A percentile compares a stretch with the other conserved stretches of the same genome.
Evolutionary conservation across 148 eudicot genomes (phyloP).

Genomic region (Cornus kousa): DNA sequence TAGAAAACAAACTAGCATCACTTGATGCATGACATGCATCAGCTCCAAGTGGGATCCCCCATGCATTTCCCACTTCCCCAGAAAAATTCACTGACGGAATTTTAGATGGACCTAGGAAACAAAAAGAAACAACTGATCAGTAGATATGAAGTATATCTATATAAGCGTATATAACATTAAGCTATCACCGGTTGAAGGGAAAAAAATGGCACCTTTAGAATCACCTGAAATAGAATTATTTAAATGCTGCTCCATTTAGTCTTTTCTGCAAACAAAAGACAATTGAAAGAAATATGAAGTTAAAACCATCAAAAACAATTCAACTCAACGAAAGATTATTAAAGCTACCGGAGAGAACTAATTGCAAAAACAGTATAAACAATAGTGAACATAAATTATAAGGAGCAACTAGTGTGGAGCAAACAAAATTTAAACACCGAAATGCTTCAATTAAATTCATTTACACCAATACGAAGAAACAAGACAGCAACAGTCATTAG

Average conservation of each 20-base stretch:
- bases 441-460: not conserved
- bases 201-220: not conserved
- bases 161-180: not conserved
- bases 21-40: slow-evolving; percentile 34
- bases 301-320: not conserved
- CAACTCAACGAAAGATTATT: not conserved
- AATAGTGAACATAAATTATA: not conserved
- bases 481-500: not conserved
- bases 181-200: not conserved
- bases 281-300: not conserved
- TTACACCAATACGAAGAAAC: not conserved
- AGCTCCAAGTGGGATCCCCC: slow-evolving; percentile 32
- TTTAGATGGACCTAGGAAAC: slow-evolving; percentile 22
- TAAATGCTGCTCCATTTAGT: slow-evolving; percentile 36
- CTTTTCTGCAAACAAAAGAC: slow-evolving; percentile 23
- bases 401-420: not conserved
- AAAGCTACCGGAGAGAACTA: not conserved
- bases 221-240: slow-evolving; percentile 28
- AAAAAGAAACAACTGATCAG: slow-evolving; percentile 1
- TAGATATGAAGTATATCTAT: slow-evolving; percentile 5
- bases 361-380: not conserved
- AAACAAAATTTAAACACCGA: not conserved
- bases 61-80: slow-evolving; percentile 28
- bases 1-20: slow-evolving; percentile 54
- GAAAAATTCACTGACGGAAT: slow-evolving; percentile 15